phyloP scores from a whole-genome alignment of 2,329 filamentous ascomycete species.

The Epichloe coenophiala region DNA sequence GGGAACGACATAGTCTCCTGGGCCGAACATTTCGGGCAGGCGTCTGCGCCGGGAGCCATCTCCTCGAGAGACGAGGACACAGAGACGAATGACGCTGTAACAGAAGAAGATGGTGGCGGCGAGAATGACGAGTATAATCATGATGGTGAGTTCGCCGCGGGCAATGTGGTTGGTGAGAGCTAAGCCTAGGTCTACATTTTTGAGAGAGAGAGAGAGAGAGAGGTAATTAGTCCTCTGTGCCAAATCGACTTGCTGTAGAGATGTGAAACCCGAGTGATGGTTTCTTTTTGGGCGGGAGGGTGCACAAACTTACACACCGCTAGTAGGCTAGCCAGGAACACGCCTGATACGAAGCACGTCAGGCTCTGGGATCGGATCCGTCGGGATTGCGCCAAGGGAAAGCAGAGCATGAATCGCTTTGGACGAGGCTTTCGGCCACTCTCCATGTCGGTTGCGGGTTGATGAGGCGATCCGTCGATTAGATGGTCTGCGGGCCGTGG shows the following conservation, averaged over 20 bases:
- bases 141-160: constrained; percentile 61
- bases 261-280: background rate
- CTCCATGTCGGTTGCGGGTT: background rate
- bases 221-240: background rate
- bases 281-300: background rate
- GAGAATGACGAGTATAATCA: constrained; percentile 67
- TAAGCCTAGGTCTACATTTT: constrained; percentile 52
- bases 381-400: constrained; percentile 41
- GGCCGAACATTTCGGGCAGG: constrained; percentile 32
- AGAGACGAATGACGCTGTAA: constrained; percentile 62
- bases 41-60: constrained; percentile 15
- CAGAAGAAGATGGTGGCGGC: constrained; percentile 66
- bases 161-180: constrained; percentile 50
- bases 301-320: constrained; percentile 46
- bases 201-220: background rate
- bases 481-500: background rate
- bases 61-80: constrained; percentile 47
- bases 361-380: constrained; percentile 42
- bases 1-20: constrained; percentile 57
- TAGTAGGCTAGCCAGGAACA: constrained; percentile 45
- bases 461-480: background rate
- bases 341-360: constrained; percentile 50
- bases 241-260: background rate
- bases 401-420: constrained; percentile 37
- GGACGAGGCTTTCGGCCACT: background rate